Evolutionary conservation across 441 rosid species (phyloP), one percentile per base, ranked within the genome.

Genomic region (Pelargonium cotyledonis): DNA sequence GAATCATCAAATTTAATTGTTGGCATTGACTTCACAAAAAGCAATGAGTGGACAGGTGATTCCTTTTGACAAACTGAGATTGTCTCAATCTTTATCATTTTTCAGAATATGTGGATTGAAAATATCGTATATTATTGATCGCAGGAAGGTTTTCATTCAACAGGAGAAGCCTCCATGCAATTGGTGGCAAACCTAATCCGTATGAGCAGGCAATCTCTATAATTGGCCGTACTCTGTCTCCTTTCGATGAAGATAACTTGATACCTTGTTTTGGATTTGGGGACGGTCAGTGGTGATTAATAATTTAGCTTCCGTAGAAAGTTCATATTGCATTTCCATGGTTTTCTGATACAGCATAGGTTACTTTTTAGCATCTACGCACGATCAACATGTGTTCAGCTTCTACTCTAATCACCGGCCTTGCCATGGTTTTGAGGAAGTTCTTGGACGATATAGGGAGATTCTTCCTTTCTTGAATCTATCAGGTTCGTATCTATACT

Each of bases 371-470:
- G 64, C 64, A 26, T 60, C 64, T 23, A 87, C 98, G n/a, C 88
- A 85, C 8, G 97, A 88, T 79, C 80, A 84, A 63, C 65, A 77
- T 46, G 93, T 88, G 51, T 94, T 94, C 80, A 88, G 92, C 80
- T 94, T 94, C 78, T 87, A 83, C 73, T 82, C 89, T 5, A 87
- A 85, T 78, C 80, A 76, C 68, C 86, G 80, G 47, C 76, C 83
- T 71, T 94, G 97, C 35, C 72, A 73, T 63, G 97, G 97, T 49
- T 88, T 94, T 69, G 93, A 88, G 82, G 89, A 87, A 69, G 93
- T 75, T 9, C 88, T 91, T 62, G 71, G 72, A 62, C 85, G 97
- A 71, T 91, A 94, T 11, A 84, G 84, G 73, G 90, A 88, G 82
- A 88, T 91, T 70, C 85, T 87, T 74, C 97, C 96, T 26, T 71